phyloP scores from a whole-genome alignment of 169 alveolate species.

The Cryptosporidium sp. region DNA sequence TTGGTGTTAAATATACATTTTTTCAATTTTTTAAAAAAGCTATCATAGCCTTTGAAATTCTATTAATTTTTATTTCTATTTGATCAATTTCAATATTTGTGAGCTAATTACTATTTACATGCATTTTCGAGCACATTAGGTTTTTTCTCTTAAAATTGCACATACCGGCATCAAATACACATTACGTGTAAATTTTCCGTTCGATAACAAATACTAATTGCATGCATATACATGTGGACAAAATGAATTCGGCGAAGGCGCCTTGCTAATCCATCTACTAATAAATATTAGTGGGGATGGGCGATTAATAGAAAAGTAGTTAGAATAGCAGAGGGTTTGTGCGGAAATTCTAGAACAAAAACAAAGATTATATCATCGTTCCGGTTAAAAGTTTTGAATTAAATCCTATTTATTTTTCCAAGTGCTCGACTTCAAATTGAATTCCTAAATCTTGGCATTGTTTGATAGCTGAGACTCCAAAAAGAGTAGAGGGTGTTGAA shows the following conservation, averaged over 20 bases:
- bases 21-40: no score
- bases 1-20: no score
- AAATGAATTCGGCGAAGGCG: neutral
- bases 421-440: slow-evolving; percentile 52
- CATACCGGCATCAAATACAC: neutral
- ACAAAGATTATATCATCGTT: neutral
- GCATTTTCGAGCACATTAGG: neutral
- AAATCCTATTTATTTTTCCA: slow-evolving; percentile 7
- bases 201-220: neutral
- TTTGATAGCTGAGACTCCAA: slow-evolving; percentile 48
- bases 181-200: no score
- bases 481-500: slow-evolving; percentile 40
- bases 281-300: neutral
- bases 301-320: neutral
- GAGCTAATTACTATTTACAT: neutral
- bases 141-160: neutral
- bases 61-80: neutral
- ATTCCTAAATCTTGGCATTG: slow-evolving; percentile 63
- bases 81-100: neutral
- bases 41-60: neutral
- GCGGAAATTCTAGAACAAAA: neutral
- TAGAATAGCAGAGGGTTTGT: no score
- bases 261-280: no score
- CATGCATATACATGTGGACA: neutral
- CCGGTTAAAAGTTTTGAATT: neutral